phyloP scores from a whole-genome alignment of 495 filamentous ascomycete genomes.

The Aspergillus sclerotioniger region DNA sequence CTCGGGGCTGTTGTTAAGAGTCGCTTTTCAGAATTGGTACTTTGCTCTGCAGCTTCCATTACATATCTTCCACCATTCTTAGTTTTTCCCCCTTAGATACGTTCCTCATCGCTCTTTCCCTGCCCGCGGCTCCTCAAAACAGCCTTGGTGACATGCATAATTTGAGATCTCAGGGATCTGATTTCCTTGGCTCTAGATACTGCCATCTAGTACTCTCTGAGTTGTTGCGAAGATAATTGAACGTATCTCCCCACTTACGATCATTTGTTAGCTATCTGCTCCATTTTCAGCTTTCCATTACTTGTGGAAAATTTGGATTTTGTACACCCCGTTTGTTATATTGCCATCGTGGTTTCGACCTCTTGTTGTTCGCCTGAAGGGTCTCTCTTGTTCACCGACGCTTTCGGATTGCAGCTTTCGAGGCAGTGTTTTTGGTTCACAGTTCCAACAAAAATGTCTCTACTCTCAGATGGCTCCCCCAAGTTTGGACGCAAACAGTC shows the following conservation, averaged over 20 bases:
- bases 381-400: slow-evolving; percentile 9
- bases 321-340: slow-evolving; percentile 18
- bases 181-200: slow-evolving; percentile 25
- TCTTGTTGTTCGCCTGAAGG: slow-evolving; percentile 1
- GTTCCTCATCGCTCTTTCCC: background rate
- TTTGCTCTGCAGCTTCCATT: background rate
- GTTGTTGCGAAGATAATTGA: slow-evolving; percentile 5
- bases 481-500: slow-evolving; percentile 24
- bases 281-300: slow-evolving; percentile 20
- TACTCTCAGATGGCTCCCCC: slow-evolving; percentile 25
- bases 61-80: background rate
- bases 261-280: slow-evolving; percentile 23
- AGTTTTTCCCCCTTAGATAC: background rate
- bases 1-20: too few relatives aligned
- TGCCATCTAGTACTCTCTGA: slow-evolving; percentile 23
- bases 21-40: background rate
- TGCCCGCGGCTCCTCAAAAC: background rate
- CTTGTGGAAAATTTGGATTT: slow-evolving; percentile 31
- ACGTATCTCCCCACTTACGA: slow-evolving; percentile 14
- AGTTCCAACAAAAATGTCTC: slow-evolving; percentile 26
- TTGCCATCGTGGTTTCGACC: slow-evolving; percentile 7
- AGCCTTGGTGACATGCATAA: too few relatives aligned
- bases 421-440: slow-evolving; percentile 3
- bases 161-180: background rate
- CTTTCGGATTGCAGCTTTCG: slow-evolving; percentile 4